These are phyloP conservation scores for Butyriboletus loyo DNA, from an alignment of 768 basidiomycete genomes.

Conservation along the genomic window DNA sequence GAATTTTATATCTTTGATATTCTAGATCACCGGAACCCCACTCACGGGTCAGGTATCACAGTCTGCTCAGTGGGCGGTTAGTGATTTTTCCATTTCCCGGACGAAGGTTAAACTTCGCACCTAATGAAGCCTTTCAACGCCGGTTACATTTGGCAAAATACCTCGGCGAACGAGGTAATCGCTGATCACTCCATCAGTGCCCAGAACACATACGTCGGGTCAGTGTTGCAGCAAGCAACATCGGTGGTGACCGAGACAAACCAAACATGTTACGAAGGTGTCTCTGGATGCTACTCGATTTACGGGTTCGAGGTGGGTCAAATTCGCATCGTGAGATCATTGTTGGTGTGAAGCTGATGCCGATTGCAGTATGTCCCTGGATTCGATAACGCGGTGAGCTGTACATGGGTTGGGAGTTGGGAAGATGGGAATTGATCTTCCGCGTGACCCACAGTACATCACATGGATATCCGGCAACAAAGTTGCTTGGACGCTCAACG, in stretches of 20 bases:
- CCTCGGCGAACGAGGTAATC: slow-evolving; percentile 56
- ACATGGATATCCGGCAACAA: slow-evolving; percentile 75
- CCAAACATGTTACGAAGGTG: slow-evolving; percentile 64
- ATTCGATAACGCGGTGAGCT: slow-evolving; percentile 59
- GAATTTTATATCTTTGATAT: slow-evolving; percentile 18
- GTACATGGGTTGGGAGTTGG: neutral
- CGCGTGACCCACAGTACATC: slow-evolving; percentile 55
- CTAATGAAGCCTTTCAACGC: slow-evolving; percentile 66
- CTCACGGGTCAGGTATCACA: slow-evolving; percentile 70
- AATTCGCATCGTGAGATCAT: neutral
- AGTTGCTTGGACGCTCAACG: slow-evolving; percentile 72
- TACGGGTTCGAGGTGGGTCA: slow-evolving; percentile 74
- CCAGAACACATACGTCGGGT: slow-evolving; percentile 67
- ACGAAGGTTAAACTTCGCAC: neutral
- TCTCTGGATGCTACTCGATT: slow-evolving; percentile 57
- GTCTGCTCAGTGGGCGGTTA: slow-evolving; percentile 77
- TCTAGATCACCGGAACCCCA: slow-evolving; percentile 45
- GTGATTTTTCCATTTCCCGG: slow-evolving; percentile 27
- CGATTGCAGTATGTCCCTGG: slow-evolving; percentile 41
- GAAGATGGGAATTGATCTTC: neutral
- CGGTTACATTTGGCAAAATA: slow-evolving; percentile 66
- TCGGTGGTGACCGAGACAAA: slow-evolving; percentile 70
- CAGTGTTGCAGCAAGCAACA: slow-evolving; percentile 73
- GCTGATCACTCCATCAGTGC: slow-evolving; percentile 49
- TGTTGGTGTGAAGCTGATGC: neutral